Base-by-base conservation (phyloP, 2,329 filamentous ascomycete species). In the Fusarium xyrophilum region DNA sequence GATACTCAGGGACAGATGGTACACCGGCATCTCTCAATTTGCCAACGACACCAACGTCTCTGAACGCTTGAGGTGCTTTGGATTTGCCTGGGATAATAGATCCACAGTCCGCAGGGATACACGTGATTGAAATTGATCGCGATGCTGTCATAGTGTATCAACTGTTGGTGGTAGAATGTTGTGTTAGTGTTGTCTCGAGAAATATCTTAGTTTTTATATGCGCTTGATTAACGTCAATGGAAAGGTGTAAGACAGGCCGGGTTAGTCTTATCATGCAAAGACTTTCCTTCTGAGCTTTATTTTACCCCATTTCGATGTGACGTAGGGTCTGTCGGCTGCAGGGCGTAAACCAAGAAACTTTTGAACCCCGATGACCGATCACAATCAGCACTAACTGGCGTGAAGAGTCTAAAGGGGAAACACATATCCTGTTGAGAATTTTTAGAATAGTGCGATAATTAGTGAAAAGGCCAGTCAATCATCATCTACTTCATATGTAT, bases 81-180 rank as follows among this genome's bases (percentile, higher is more conserved):
- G 67, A 72, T 64, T 72, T 72, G 35, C 69, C 70, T 2, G 69
- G 70, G 28, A 72, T 60, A 19, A 72, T 57, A 6, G 70, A 72
- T 15, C 70, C 70, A 27, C 67, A 72, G 28, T 70, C 67, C 7
- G 70, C 65, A 0, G 70, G 69, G 3, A 72, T 69, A n/a, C 72
- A 71, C 9, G 60, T 65, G 19, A 72, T 50, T 14, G 54, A 44
- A 14, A 65, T 38, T 10, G 56, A 54, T 5, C 28, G 15, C 23
- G 59, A 51, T 17, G 63, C 32, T 35, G 55, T 48, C 69, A 71
- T 71, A 4, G 8, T n/a, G 14, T 27, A 21, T 30, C 6, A 30
- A 28, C 27, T 23, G 10, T 7, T 28, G 23, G 32, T 17, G 6
- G 9, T 15, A n/a, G 12, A 19, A 12, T n/a, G 10, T 3, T 44